phyloP scores from a whole-genome alignment of 2,329 filamentous ascomycete genomes.

The Madurella mycetomatis region DNA sequence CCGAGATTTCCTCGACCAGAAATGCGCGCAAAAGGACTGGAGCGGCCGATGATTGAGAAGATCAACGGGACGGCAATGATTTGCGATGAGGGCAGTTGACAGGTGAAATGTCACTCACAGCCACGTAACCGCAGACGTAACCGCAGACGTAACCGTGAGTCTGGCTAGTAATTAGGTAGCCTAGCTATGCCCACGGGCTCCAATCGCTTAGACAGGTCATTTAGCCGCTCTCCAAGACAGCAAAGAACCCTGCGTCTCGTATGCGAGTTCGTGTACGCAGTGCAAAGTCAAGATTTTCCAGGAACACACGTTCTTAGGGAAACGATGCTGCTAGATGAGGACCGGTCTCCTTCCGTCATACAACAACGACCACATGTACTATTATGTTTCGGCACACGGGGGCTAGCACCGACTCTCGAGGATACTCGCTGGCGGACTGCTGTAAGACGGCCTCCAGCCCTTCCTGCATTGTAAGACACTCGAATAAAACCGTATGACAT shows the following conservation, averaged over 20 bases:
- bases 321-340: neutral
- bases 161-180: too few species aligned
- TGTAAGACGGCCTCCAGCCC: neutral
- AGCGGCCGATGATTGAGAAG: too few species aligned
- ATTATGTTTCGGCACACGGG: too few species aligned
- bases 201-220: neutral
- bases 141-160: too few species aligned
- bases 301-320: constrained; percentile 41
- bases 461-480: neutral
- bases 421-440: neutral
- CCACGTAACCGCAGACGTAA: too few species aligned
- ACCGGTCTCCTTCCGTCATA: neutral
- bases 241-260: constrained; percentile 64
- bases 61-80: too few species aligned
- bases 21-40: too few species aligned
- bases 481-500: neutral
- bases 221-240: constrained; percentile 56
- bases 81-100: too few species aligned
- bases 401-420: neutral
- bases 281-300: constrained; percentile 63
- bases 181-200: too few species aligned
- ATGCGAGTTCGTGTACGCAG: constrained; percentile 54
- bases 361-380: neutral
- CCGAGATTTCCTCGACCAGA: too few species aligned
- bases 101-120: too few species aligned